A percentile compares a stretch with the other conserved stretches of the same genome.
phyloP scores from a whole-genome alignment of 306 rosid genomes.

The Ormosia semicastrata region DNA sequence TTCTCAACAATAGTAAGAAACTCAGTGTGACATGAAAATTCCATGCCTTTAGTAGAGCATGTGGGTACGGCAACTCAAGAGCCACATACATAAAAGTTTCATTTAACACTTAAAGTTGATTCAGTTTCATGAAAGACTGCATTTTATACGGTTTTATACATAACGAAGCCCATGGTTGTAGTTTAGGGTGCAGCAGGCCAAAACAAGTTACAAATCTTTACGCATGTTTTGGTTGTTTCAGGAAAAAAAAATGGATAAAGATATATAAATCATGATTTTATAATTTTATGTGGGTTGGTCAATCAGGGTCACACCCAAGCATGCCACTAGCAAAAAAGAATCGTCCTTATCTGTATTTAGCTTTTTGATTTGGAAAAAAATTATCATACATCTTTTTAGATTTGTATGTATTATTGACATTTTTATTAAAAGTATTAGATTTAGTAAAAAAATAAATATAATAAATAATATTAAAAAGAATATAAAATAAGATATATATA shows the following conservation, averaged over 20 bases:
- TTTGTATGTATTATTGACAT: too few relatives aligned
- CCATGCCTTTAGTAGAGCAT: not conserved
- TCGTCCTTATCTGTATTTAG: slow-evolving; percentile 12
- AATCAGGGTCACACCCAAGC: slow-evolving; percentile 21
- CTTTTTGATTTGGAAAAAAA: too few relatives aligned
- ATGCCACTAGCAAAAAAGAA: not conserved
- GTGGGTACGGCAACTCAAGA: not conserved
- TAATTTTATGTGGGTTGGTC: slow-evolving; percentile 3
- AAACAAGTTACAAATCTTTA: not conserved
- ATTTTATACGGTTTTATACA: not conserved
- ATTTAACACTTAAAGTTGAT: not conserved
- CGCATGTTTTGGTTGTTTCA: not conserved
- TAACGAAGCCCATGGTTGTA: not conserved
- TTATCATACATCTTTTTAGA: too few relatives aligned
- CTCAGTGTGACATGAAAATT: not conserved
- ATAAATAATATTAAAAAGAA: too few relatives aligned
- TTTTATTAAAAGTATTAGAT: too few relatives aligned
- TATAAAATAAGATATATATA: too few relatives aligned
- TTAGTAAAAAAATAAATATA: too few relatives aligned
- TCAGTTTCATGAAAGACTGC: not conserved
- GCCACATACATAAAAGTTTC: not conserved
- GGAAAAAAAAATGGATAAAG: not conserved
- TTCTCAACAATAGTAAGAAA: too few relatives aligned
- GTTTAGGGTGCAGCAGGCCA: not conserved
- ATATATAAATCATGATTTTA: not conserved